Evolutionary conservation across 371 early-diverging fungal genomes (phyloP), one percentile per base, ranked within the genome.

Genomic region (Rhizopus stolonifer): DNA sequence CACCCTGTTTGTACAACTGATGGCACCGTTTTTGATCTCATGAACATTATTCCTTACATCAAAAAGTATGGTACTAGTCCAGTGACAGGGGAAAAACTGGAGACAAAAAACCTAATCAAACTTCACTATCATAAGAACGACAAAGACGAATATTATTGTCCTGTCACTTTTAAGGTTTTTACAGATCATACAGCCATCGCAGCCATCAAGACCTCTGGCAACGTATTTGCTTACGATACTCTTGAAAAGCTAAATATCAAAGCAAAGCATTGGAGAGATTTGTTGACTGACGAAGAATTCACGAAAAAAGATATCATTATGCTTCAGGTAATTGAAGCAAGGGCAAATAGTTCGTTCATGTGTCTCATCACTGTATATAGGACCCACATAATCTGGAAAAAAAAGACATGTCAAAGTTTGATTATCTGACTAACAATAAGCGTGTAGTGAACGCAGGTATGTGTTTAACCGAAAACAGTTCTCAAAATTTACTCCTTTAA

Each of bases 111-210:
- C 13, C 69, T 98, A 40, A 84, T 87, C 58, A 79, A 80, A 34
- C 74, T 98, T 22, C 72, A 89, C 59, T 93, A 92, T 65, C 71
- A 73, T 70, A 91, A 90, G 66, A 92, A 92, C 52, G 79, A 86
- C 23, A 81, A 88, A 44, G 92, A 88, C 15, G 86, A 89, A 44
- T 92, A 84, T 46, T 82, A 88, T 46, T 94, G 94, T 64, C 97
- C 98, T 5, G 87, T 96, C 46, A 91, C 96, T 1, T 89, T 85
- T 56, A 89, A 91, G 58, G 87, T 83, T 7, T 92, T 98, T 62
- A 86, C 84, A 19, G 91, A 91, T 49, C 83, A 89, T 63, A 87
- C 95, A 0, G 90, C 92, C 38, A 96, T 96, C 56, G 96, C 92
- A 1, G 94, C 94, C 31, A 86, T 94, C 66, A 84, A 79, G 45